Evolutionary conservation across 2,329 filamentous ascomycete genomes (phyloP).

Genomic region (Fusarium sp.): DNA sequence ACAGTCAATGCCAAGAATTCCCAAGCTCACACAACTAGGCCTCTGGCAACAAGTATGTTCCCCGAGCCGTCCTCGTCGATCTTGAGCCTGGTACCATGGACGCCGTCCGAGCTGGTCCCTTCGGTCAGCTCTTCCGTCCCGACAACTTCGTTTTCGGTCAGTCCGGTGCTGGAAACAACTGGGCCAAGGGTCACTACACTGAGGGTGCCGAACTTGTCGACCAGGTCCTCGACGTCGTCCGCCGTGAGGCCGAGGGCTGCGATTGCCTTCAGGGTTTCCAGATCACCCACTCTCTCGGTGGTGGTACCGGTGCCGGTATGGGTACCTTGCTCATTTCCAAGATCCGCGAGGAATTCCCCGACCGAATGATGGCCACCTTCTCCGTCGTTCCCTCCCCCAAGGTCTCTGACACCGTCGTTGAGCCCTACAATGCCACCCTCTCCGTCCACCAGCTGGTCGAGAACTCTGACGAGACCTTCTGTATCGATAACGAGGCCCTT

Average conservation of each 20-base stretch:
- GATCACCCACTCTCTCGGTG: constrained; percentile 99
- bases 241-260: constrained; percentile 97
- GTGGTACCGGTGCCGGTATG: constrained; percentile 99
- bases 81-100: constrained; percentile 99
- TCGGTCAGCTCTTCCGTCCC: constrained; percentile 98
- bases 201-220: constrained; percentile 99
- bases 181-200: constrained; percentile 99
- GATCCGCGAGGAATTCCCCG: constrained; percentile 99
- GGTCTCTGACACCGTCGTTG: constrained; percentile 99
- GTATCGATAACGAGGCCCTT: constrained; percentile 99
- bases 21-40: constrained; percentile 64
- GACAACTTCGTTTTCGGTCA: constrained; percentile 99
- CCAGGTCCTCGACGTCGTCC: constrained; percentile 97
- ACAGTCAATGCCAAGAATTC: not conserved
- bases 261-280: constrained; percentile 99
- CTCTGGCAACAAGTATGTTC: constrained; percentile 98
- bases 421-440: constrained; percentile 99
- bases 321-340: constrained; percentile 99
- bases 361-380: constrained; percentile 99
- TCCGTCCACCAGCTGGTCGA: constrained; percentile 99
- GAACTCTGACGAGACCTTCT: constrained; percentile 99
- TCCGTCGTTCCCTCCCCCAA: constrained; percentile 98
- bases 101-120: constrained; percentile 96
- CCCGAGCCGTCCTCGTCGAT: constrained; percentile 98
- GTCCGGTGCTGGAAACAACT: constrained; percentile 99